Evolutionary conservation across 148 eudicot genomes (phyloP).

Genomic region (Dianthus caryophyllus): DNA sequence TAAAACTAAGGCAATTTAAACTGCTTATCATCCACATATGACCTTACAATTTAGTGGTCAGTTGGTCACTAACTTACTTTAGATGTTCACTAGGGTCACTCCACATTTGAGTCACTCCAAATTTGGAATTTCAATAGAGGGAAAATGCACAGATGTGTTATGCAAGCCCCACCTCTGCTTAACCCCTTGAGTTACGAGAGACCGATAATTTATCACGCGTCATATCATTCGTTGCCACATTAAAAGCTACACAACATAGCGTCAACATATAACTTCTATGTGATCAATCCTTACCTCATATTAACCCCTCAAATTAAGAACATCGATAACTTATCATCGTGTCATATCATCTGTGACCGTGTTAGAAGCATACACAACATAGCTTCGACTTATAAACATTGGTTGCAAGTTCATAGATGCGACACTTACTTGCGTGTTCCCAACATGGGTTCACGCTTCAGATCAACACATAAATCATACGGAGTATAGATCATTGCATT

Average conservation of each 20-base stretch:
- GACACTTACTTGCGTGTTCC: neutral
- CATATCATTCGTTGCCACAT: too few species aligned
- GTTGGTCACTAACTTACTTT: too few species aligned
- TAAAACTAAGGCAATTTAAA: constrained; percentile 8
- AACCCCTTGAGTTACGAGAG: neutral
- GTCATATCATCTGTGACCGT: neutral
- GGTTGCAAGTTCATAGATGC: neutral
- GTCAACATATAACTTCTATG: too few species aligned
- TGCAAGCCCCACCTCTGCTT: neutral
- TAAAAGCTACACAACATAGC: too few species aligned
- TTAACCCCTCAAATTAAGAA: neutral
- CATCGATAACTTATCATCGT: constrained; percentile 3
- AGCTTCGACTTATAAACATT: neutral
- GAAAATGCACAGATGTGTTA: neutral
- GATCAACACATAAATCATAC: neutral
- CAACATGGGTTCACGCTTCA: too few species aligned
- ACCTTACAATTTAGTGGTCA: neutral
- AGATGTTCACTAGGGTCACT: constrained; percentile 16
- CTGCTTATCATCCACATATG: neutral
- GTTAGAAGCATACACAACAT: neutral
- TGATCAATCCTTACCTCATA: neutral
- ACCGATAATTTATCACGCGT: neutral
- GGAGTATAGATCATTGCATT: too few species aligned
- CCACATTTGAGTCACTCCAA: constrained; percentile 1
- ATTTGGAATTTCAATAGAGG: neutral